Evolutionary conservation across 257 asterid genomes (phyloP).

Genomic region (Haberlea rhodopensis): DNA sequence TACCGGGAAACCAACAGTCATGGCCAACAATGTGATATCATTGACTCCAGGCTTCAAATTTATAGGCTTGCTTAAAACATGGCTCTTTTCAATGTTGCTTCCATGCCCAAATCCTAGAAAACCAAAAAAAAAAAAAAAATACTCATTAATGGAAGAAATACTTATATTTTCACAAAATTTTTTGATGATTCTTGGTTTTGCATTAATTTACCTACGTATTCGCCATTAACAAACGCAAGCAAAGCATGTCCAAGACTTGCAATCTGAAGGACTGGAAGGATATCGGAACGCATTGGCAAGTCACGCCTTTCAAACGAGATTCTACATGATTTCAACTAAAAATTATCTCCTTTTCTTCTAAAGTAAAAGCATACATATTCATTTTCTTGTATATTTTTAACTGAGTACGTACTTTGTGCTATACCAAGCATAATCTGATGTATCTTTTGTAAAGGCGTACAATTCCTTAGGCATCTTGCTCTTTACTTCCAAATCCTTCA

Average conservation of each 20-base stretch:
- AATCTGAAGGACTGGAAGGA: constrained; percentile 61
- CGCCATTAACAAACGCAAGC: constrained; percentile 69
- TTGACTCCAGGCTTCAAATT: constrained; percentile 53
- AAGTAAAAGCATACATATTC: background rate
- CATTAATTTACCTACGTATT: constrained; percentile 54
- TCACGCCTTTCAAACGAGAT: constrained; percentile 51
- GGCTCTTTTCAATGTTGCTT: constrained; percentile 75
- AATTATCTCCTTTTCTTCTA: background rate
- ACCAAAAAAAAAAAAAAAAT: background rate
- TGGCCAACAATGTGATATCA: constrained; percentile 58
- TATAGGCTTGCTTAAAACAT: constrained; percentile 52
- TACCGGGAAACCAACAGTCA: constrained; percentile 88
- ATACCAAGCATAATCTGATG: constrained; percentile 90
- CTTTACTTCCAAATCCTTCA: constrained; percentile 35
- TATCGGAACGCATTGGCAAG: constrained; percentile 73
- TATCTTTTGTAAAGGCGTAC: constrained; percentile 57
- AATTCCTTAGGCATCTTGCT: constrained; percentile 55
- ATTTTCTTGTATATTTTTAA: background rate
- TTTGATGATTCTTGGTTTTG: background rate
- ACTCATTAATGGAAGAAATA: background rate
- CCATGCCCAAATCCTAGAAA: constrained; percentile 87
- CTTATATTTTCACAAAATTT: background rate
- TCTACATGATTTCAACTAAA: constrained; percentile 35
- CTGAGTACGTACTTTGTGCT: constrained; percentile 65
- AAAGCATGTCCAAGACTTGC: constrained; percentile 90